Evolutionary conservation across 148 eudicot genomes (phyloP), one percentile per base, ranked within the genome.

Genomic region (Fagopyrum esculentum): DNA sequence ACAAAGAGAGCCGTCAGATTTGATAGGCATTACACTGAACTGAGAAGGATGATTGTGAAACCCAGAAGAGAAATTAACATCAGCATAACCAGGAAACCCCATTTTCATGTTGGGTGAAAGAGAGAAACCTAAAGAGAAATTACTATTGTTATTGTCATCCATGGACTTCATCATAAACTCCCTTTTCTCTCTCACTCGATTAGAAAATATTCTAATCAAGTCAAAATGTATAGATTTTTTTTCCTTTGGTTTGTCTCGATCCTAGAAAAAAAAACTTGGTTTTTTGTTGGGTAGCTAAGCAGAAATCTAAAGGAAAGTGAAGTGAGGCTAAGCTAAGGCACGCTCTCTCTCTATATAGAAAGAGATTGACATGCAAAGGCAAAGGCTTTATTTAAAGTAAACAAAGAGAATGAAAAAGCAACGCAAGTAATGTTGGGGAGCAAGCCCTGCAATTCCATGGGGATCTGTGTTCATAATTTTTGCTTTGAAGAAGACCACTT

Each of bases 1-100:
- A 52, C 93, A 91, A 73, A 91, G 90, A 73, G 97, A 89, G 48
- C 91, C 90, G 79, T 91, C 97, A 8, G 91, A 91, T 66, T 84
- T 89, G 50, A 91, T 85, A 44, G 97, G 97, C 97, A 91, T 90
- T 4, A 82, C 86, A 78, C 77, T 76, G 69, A 89, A 74, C 50
- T 78, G 84, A 57, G 60, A n/a, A 64, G 79, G 70, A 35, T 83
- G 75, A 71, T 35, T 35, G 40, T 79, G 73, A 76, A 85, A 90
- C n/a, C 72, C 84, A 77, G 69, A 73, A 80, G 71, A 80, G 30
- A 29, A 61, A 15, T 6, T 61, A 43, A 80, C 81, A 49, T 59
- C 78, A 29, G 60, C 80, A 19, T 35, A 35, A 35, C 81, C 83
- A 80, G 15, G 74, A 19, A 54, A 82, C 73, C 85, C 86, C 78